Base-by-base conservation (phyloP, 75 land plant genomes). In the Picea sitchensis region DNA sequence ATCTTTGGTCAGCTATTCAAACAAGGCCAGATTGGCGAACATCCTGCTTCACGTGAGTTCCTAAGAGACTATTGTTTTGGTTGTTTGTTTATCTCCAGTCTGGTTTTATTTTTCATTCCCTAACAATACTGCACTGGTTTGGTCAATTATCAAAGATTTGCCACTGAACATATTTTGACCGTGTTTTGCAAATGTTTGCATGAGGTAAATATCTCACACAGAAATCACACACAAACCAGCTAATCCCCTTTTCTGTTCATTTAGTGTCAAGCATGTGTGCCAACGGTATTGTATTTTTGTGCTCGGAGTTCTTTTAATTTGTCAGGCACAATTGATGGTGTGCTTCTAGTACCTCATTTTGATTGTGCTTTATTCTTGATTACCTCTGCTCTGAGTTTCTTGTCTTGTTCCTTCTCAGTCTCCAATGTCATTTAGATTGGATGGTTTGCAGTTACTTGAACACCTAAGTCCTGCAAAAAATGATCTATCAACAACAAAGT, bases 11-110 rank as follows among this genome's bases (percentile, higher is more conserved):
- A 71, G 91, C 99, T 8, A 76, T 96, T 18, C 92, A 89, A 80
- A 74, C 81, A 47, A 78, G 75, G 71, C 85, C 86, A 74, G 88
- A 91, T 69, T 96, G 99, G 99, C 72, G 78, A 32, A 83, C 82
- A 44, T 58, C 84, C 20, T 92, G 93, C 80, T 93, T 95, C 59
- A 93, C 91, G 99, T 98, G 78, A 91, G 93, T 84, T 75, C 11
- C 26, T 15, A 61, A 59, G 51, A 71, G 11, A 41, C 21, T 67
- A 36, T 5, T 15, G 17, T 20, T n/a, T 1, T 17, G 23, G 56
- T 9, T 51, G 11, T 51, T 14, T 59, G 62, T 77, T 77, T 64
- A 4, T 44, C 60, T 79, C 30, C 4, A 14, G 18, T 20, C 26
- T 31, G 34, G 17, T 36, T 78, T 65, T 32, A 78, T 14, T 77